Percentiles rank a stretch among this genome's conserved stretches.
Evolutionary conservation across 108 stramenopile genomes (phyloP).

Genomic region (Conticribra weissflogii): DNA sequence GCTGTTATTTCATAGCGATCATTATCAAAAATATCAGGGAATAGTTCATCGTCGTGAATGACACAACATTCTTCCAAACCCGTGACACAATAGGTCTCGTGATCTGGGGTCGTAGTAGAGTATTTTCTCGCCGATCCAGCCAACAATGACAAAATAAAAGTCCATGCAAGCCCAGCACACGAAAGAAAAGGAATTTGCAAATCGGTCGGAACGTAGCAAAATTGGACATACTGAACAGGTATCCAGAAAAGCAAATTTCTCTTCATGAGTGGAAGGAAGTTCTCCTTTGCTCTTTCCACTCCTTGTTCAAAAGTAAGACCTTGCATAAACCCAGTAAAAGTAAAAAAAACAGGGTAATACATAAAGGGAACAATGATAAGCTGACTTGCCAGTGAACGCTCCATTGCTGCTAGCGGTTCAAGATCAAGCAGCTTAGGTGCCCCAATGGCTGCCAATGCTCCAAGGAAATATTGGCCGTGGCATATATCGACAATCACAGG

Average conservation of each 20-base stretch:
- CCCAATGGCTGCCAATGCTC: constrained; percentile 23
- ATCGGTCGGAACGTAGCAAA: constrained; percentile 65
- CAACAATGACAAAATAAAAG: constrained; percentile 58
- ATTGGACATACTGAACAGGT: constrained; percentile 75
- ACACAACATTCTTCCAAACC: background rate
- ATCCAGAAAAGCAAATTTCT: constrained; percentile 79
- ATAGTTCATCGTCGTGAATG: background rate
- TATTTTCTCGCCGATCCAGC: constrained; percentile 65
- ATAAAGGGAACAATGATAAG: constrained; percentile 74
- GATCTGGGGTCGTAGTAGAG: constrained; percentile 11
- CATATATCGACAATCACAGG: constrained; percentile 62
- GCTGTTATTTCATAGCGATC: too few species aligned
- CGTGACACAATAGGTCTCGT: constrained; percentile 12
- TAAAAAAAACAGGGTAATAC: constrained; percentile 76
- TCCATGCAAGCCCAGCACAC: constrained; percentile 66
- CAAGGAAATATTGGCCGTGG: constrained; percentile 60
- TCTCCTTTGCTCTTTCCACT: constrained; percentile 57
- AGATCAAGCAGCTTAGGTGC: constrained; percentile 17
- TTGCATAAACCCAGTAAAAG: constrained; percentile 59
- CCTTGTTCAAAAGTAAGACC: constrained; percentile 49
- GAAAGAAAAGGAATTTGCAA: constrained; percentile 76
- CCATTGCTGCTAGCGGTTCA: constrained; percentile 49
- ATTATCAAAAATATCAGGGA: background rate
- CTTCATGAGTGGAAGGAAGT: constrained; percentile 73
- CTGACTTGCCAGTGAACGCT: constrained; percentile 69